A percentile compares a stretch with the other conserved stretches of the same genome.
Evolutionary conservation across 257 asterid genomes (phyloP).

Genomic region (Solanum sejunctum): DNA sequence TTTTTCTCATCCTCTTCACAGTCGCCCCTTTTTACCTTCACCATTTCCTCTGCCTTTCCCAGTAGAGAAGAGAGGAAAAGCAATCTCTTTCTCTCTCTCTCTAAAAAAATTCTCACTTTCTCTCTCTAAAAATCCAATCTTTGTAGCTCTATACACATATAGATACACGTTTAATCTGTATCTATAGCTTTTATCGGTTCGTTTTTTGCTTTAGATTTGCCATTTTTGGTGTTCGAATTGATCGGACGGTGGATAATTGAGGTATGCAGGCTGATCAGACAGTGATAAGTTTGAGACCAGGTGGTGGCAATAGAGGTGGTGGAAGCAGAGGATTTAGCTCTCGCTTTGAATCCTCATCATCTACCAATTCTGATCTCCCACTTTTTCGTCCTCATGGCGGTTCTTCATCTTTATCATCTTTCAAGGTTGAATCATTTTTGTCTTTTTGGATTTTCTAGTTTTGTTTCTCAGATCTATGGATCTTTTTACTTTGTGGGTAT

Average conservation of each 20-base stretch:
- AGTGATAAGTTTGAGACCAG: constrained; percentile 40
- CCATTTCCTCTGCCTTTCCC: constrained; percentile 6
- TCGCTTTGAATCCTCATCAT: constrained; percentile 21
- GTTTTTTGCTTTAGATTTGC: background rate
- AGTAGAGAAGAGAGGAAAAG: constrained; percentile 37
- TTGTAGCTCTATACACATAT: background rate
- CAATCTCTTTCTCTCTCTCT: constrained; percentile 8
- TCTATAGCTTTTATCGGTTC: background rate
- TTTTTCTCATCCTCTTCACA: background rate
- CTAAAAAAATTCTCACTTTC: background rate
- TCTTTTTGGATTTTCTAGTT: background rate
- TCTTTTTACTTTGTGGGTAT: background rate
- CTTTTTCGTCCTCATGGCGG: constrained; percentile 17
- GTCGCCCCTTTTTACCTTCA: background rate
- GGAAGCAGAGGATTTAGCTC: constrained; percentile 25
- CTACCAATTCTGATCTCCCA: constrained; percentile 17
- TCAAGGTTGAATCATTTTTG: constrained; percentile 1
- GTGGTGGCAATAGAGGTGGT: constrained; percentile 25
- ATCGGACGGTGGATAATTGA: constrained; percentile 17
- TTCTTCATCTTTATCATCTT: background rate
- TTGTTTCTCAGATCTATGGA: constrained; percentile 2
- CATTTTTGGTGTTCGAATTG: background rate
- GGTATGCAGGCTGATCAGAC: constrained; percentile 46
- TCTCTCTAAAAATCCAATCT: background rate
- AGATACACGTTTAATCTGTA: background rate